Percentiles rank a stretch among this genome's conserved stretches.
These are phyloP conservation scores for Zhuliangozyma blackwelliae DNA, from an alignment of 1,139 yeast species.

Conservation along the genomic window DNA sequence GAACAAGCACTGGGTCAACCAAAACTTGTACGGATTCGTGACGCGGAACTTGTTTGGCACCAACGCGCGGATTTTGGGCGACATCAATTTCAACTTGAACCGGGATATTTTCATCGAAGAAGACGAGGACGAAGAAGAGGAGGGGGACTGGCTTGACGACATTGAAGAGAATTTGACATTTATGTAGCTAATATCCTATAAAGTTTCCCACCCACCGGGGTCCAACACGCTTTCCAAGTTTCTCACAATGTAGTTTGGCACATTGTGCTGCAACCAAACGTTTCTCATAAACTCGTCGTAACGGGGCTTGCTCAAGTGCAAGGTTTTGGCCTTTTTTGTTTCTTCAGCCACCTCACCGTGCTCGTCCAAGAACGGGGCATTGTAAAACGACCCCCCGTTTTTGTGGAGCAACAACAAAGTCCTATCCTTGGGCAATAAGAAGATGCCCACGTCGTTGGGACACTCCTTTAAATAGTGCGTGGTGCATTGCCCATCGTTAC, in stretches of 20 bases:
- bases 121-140: constrained; percentile 14
- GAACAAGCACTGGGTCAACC: constrained; percentile 57
- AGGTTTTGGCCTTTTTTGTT: constrained; percentile 66
- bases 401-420: constrained; percentile 63
- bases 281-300: constrained; percentile 65
- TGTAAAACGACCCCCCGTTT: constrained; percentile 76
- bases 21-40: constrained; percentile 39
- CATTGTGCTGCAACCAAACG: constrained; percentile 76
- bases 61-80: constrained; percentile 8
- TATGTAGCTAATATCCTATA: constrained; percentile 31
- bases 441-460: constrained; percentile 69
- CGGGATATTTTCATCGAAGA: constrained; percentile 15
- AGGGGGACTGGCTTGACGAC: constrained; percentile 12
- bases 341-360: constrained; percentile 88
- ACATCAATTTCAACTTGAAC: constrained; percentile 9
- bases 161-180: constrained; percentile 14
- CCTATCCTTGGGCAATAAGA: constrained; percentile 71
- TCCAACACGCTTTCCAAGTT: constrained; percentile 75
- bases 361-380: constrained; percentile 79
- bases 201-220: constrained; percentile 94
- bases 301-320: constrained; percentile 57
- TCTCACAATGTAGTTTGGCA: constrained; percentile 74
- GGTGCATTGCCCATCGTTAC: constrained; percentile 61
- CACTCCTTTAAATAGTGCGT: constrained; percentile 64
- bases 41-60: constrained; percentile 32